A percentile compares a stretch with the other conserved stretches of the same genome.
Conservation (phyloP, 345 rosid species). For the Populus simonii region DNA sequence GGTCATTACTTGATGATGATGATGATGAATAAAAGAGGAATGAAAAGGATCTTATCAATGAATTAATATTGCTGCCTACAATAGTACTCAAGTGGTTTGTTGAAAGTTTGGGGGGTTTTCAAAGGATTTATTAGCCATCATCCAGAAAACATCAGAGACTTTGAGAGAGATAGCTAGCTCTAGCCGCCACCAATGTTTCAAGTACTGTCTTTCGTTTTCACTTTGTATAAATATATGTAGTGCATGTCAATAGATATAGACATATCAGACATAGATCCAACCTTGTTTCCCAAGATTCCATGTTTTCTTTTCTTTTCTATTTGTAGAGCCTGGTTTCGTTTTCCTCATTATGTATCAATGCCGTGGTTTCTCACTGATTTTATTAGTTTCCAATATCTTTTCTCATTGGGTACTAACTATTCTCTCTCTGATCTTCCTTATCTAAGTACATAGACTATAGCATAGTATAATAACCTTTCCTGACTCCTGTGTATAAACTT, state of each 20-base stretch:
- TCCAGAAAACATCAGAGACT: not conserved
- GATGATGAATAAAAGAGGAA: not conserved
- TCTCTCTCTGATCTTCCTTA: not conserved
- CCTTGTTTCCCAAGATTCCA: constrained; percentile 9
- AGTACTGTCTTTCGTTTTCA: not conserved
- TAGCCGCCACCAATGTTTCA: not conserved
- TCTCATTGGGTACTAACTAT: not conserved
- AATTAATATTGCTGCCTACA: not conserved
- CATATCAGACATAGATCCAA: constrained; percentile 3
- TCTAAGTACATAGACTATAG: not conserved
- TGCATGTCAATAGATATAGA: not conserved
- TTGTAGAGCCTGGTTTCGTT: not conserved
- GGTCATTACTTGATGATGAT: not conserved
- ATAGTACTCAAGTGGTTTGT: not conserved
- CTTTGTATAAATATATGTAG: constrained; percentile 3
- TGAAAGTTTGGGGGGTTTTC: not conserved
- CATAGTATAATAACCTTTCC: not conserved
- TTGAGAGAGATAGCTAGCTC: not conserved
- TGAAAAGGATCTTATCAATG: not conserved
- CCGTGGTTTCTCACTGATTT: not conserved
- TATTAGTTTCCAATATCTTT: not conserved
- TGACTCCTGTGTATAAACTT: not conserved
- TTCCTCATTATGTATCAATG: not conserved
- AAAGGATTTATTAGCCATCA: not conserved
- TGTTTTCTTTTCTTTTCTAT: not conserved